Base-by-base conservation (phyloP, 164 flowering plant genomes). In the Aristolochia contorta region DNA sequence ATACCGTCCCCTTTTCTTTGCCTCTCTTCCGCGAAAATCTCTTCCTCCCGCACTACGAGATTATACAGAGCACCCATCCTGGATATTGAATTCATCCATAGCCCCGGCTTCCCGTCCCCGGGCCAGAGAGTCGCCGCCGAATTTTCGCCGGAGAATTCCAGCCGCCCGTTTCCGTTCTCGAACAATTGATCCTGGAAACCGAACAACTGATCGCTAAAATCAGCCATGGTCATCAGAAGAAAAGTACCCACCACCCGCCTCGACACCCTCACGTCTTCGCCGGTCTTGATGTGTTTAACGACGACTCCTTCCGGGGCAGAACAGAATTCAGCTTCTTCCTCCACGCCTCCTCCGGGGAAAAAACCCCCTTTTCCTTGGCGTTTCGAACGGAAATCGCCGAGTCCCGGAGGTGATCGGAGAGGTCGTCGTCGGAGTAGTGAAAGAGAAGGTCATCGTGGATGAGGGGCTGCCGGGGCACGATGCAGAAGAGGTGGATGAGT, bases 81-180 rank as follows among this genome's bases (percentile, higher is more conserved):
- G 0, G 98, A 93, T 12, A 80, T 50, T 0, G 89, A 87, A 59
- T 78, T 87, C 84, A 89, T 59, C 98, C 97, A 93, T 10, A 93
- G 74, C 45, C 97, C 97, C 0, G 98, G 97, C 73, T 86, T 93
- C 0, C 98, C 97, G 55, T 84, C 81, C 0, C 94, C 98, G 0
- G 98, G 98, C 96, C 98, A 93, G 48, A 93, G 61, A 18, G 81
- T 73, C 0, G 51, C 33, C 20, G 37, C n/a, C 10, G 22, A 33
- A 33, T 76, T 73, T 59, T 81, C 82, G n/a, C 96, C 96, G 9
- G 74, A 14, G 51, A 83, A 92, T 64, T 87, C 80, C 5, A 85
- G 76, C 32, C 79, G 67, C 0, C 96, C 98, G 47, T 92, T 63
- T 0, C 55, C 23, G 54, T 89, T 92, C 0, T 82, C 85, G 60